Evolutionary conservation across 73 alveolate species (phyloP), one percentile per base, ranked within the genome.

Genomic region (Halteria grandinella): DNA sequence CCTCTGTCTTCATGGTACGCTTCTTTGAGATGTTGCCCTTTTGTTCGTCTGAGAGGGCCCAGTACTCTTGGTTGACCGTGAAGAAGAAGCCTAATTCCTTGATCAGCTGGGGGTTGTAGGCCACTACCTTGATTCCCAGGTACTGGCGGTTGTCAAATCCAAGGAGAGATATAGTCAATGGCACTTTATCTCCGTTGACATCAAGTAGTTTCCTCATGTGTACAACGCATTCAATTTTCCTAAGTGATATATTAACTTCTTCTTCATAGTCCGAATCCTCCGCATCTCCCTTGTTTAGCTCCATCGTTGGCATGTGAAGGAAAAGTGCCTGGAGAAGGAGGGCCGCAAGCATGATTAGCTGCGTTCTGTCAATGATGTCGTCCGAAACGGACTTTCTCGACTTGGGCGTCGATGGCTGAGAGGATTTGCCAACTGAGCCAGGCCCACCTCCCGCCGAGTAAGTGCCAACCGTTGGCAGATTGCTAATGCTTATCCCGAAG

Each of bases 141-240:
- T 31, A 80, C 5, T 21, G 15, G 1, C 27, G 31, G 33, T 66
- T 66, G 45, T 54, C 79, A 41, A 69, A 69, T 3, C 80, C 85
- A 11, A 80, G 53, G 15, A 80, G 39, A 7, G 77, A 53, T n/a
- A 80, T 69, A 2, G 90, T 80, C 5, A 80, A 66, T n/a, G 90
- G 85, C 37, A 70, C 41, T 48, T 29, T 29, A 10, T 47, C 69
- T 15, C 70, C 79, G 10, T 48, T 39, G 27, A 39, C 32, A 24
- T 75, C 87, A 18, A 75, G 44, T 12, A 58, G 49, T 24, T 75
- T 39, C 17, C 87, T 57, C 8, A 37, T 29, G 71, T 40, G 55
- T 45, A 47, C 54, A 7, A 75, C 37, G 25, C 74, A 32, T 28
- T 73, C 85, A 3, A 73, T 73, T 50, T 73, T 51, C 37, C 64